Evolutionary conservation across 2,329 filamentous ascomycete species (phyloP), one percentile per base, ranked within the genome.

Genomic region (Seiridium cupressi): DNA sequence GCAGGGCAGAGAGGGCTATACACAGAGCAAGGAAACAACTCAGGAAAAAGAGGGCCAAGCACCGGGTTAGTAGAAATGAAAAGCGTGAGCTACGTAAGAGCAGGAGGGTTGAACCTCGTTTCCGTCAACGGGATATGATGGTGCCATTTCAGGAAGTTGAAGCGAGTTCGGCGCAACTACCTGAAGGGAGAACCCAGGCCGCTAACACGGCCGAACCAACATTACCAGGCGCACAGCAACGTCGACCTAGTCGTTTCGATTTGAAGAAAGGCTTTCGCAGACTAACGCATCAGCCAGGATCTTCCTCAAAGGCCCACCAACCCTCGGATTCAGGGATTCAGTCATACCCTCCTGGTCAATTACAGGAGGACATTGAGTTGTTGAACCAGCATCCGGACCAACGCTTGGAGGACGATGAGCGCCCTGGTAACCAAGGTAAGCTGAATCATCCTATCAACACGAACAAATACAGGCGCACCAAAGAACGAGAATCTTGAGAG

Each of bases 31-130:
- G 32, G 9, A 54, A 60, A 44, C 62, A 64, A 49, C 61, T 38
- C 40, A 62, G 62, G 59, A 47, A 49, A 11, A 67, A 63, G 53
- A 60, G 61, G 42, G 62, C 55, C 51, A 64, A 64, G 38, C 61
- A 63, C 10, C 32, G 18, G 32, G 34, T n/a, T 53, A 31, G 34
- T 7, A 7, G 13, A 18, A 46, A 62, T 36, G 57, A 60, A 26
- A 62, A 54, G 36, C 55, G 44, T 32, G 59, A 64, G 11, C 9
- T 18, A n/a, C 49, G 49, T 35, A 26, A 66, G 61, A 51, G 62
- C 61, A 34, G 62, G 57, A 51, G 64, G 55, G 18, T 26, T 26
- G 18, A 26, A 26, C 18, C 18, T 26, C 18, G 18, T 26, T 26
- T 26, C 18, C 18, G 18, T 26, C 18, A 26, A 26, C 18, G 18